Conservation (phyloP, 78 protist species). For the Tieghemostelium lacteum region DNA sequence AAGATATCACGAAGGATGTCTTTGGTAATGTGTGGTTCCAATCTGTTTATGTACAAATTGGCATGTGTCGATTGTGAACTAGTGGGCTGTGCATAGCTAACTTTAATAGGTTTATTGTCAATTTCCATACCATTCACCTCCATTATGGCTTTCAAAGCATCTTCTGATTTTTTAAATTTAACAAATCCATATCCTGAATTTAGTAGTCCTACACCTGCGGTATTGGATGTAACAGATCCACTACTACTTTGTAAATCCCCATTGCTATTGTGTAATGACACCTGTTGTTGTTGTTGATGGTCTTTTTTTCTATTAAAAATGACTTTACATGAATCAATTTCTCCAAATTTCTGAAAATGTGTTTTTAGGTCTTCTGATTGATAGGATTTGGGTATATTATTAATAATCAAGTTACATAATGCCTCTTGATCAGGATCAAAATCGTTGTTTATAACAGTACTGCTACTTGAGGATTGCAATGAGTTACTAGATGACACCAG, state of each 20-base stretch:
- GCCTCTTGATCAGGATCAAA: slow-evolving; percentile 17
- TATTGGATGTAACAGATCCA: too few relatives aligned
- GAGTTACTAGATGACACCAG: too few relatives aligned
- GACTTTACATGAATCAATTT: slow-evolving; percentile 19
- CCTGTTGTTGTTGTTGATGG: background rate
- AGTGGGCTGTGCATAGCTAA: slow-evolving; percentile 39
- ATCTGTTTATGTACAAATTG: slow-evolving; percentile 35
- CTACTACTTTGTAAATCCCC: background rate
- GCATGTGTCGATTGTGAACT: slow-evolving; percentile 46
- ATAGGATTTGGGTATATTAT: slow-evolving; percentile 29
- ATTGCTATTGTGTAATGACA: too few relatives aligned
- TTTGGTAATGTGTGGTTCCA: slow-evolving; percentile 54
- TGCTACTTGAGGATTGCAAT: background rate
- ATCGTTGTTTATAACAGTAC: background rate
- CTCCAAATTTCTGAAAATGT: slow-evolving; percentile 26
- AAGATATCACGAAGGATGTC: slow-evolving; percentile 16
- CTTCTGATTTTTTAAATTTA: slow-evolving; percentile 15
- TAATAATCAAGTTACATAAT: slow-evolving; percentile 22
- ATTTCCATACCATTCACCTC: slow-evolving; percentile 13
- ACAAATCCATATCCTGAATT: slow-evolving; percentile 62
- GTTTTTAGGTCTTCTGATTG: slow-evolving; percentile 11
- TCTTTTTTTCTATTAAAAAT: slow-evolving; percentile 14
- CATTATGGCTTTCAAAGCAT: slow-evolving; percentile 18
- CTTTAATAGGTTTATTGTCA: slow-evolving; percentile 20
- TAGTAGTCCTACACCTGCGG: background rate